Conservation (phyloP, 257 asterid genomes). For the Striga asiatica region DNA sequence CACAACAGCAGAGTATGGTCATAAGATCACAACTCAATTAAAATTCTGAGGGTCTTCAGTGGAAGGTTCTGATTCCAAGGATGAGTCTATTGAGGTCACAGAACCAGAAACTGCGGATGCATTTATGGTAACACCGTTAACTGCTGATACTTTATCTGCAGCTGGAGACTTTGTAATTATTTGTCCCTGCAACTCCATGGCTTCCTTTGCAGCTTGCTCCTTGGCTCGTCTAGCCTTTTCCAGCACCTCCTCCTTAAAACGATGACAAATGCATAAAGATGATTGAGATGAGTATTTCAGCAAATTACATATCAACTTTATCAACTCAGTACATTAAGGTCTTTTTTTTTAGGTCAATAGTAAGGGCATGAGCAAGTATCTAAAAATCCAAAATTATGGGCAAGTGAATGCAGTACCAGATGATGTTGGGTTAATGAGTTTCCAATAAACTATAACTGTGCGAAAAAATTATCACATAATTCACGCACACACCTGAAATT, state of each 20-base stretch:
- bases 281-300: no score
- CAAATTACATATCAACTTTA: no score
- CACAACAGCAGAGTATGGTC: no score
- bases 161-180: conserved; percentile 19
- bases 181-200: conserved; percentile 41
- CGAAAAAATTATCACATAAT: neutral
- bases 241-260: conserved; percentile 56
- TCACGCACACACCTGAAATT: conserved; percentile 47
- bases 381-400: neutral
- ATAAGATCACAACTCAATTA: no score
- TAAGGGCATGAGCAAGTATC: neutral
- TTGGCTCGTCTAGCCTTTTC: conserved; percentile 62
- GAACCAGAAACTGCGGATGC: conserved; percentile 12
- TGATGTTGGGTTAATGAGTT: neutral
- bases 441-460: neutral
- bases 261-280: neutral
- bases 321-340: neutral
- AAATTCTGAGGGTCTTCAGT: conserved; percentile 24
- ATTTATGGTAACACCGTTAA: conserved; percentile 13
- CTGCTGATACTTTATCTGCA: conserved; percentile 18
- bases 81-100: neutral
- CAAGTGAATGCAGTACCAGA: neutral
- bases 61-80: conserved; percentile 11
- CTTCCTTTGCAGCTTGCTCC: conserved; percentile 58
- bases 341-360: neutral